phyloP scores from a whole-genome alignment of 768 basidiomycete genomes.

The Lentinula aciculospora region DNA sequence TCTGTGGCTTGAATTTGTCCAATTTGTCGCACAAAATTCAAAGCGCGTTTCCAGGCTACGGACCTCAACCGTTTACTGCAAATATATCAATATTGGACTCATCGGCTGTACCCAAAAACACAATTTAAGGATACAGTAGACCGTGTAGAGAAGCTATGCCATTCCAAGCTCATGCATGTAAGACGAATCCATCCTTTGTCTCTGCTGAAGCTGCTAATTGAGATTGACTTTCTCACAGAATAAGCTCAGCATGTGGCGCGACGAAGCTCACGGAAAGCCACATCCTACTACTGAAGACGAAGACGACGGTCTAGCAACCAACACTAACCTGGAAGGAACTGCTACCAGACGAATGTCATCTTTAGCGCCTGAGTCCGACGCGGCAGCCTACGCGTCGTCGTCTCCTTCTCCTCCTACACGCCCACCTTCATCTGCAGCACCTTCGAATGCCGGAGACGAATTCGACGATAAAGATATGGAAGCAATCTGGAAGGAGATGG shows the following conservation, averaged over 20 bases:
- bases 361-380: conserved; percentile 19
- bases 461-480: conserved; percentile 12
- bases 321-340: conserved; percentile 11
- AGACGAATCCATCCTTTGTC: no score
- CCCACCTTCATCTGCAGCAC: conserved; percentile 36
- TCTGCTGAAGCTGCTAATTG: no score
- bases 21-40: background rate
- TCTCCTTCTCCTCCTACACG: conserved; percentile 26
- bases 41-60: conserved; percentile 42
- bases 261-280: conserved; percentile 47
- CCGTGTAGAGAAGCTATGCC: conserved; percentile 84
- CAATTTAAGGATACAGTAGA: conserved; percentile 84
- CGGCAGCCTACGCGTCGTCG: conserved; percentile 26
- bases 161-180: conserved; percentile 83
- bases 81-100: conserved; percentile 93
- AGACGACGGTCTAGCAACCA: conserved; percentile 20
- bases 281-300: conserved; percentile 17
- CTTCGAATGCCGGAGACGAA: conserved; percentile 33
- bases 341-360: conserved; percentile 8
- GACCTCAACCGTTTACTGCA: conserved; percentile 80
- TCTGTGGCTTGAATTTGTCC: background rate
- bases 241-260: conserved; percentile 69
- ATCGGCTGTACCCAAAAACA: conserved; percentile 85
- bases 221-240: conserved; percentile 36
- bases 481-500: background rate